Evolutionary conservation across 2,329 filamentous ascomycete genomes (phyloP).

Genomic region (Cladosporium sp.): DNA sequence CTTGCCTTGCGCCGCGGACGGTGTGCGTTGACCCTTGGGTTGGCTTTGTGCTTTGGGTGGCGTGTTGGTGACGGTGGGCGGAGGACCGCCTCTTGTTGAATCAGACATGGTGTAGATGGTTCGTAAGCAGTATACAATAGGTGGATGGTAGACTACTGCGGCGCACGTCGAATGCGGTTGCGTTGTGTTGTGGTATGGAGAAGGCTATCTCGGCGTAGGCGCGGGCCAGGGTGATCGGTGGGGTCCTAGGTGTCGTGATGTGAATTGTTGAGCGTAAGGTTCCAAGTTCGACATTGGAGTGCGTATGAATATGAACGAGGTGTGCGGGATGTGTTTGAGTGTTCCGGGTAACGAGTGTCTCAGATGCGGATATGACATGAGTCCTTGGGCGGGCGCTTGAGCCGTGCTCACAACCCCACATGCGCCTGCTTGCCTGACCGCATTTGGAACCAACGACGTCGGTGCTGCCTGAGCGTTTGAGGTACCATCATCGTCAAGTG

Average conservation of each 20-base stretch:
- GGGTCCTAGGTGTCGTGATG: constrained; percentile 13
- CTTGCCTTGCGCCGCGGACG: constrained; percentile 21
- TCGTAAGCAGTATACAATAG: not conserved
- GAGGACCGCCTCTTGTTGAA: constrained; percentile 17
- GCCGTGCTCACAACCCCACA: not conserved
- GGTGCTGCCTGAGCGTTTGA: not conserved
- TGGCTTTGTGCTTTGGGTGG: constrained; percentile 15
- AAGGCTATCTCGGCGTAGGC: constrained; percentile 21
- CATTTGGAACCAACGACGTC: not conserved
- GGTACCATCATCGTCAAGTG: not conserved
- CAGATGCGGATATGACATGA: not conserved
- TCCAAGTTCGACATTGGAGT: constrained; percentile 25
- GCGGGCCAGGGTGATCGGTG: constrained; percentile 19
- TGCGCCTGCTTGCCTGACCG: not conserved
- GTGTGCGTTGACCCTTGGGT: constrained; percentile 20
- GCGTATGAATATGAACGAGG: constrained; percentile 7
- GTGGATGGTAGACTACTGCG: too few relatives aligned
- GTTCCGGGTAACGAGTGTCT: not conserved
- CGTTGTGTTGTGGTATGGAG: constrained; percentile 8
- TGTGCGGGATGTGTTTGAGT: not conserved
- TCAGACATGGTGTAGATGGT: not conserved
- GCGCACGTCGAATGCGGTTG: not conserved
- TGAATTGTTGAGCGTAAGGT: constrained; percentile 16
- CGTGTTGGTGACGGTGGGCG: constrained; percentile 20
- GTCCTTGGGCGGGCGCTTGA: not conserved